Base-by-base conservation (phyloP, 2,329 filamentous ascomycete species). In the Cladophialophora bantiana region DNA sequence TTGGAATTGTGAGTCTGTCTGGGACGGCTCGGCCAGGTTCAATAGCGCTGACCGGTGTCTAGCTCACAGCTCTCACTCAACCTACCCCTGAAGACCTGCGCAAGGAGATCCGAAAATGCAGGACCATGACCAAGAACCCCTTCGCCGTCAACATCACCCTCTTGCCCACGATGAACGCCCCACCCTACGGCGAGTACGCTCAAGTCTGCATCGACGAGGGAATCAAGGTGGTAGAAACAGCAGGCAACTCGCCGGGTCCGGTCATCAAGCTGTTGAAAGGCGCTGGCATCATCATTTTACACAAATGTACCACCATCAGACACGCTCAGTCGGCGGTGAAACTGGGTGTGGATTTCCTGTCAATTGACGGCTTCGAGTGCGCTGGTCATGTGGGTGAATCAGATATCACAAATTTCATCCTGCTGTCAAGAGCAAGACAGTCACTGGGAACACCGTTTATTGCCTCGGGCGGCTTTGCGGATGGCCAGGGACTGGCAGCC, bases 331-430 rank as follows among this genome's bases (percentile, higher is more conserved):
- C 90, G 71, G 95, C 95, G 57, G 86, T 96, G 66, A 97, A 96
- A 81, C 88, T 98, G 45, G 95, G 95, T 70, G 95, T 97, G 4
- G 95, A 99, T 80, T 98, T 99, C 81, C 82, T 99, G 65, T 94
- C 90, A 72, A 98, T 99, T 74, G 95, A 99, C 77, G 95, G 95
- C 52, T 98, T 99, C 77, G 95, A 99, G 80, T 99, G 95, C 81
- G 95, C 93, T 52, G 95, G 88, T 15, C 83, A 85, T 68, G 83
- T 84, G 15, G 83, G 83, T 64, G 83, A 85, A 73, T 78, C 79
- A 66, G 83, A 85, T 66, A 84, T 84, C 62, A 84, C 83, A 42
- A 84, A 83, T 70, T 82, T 85, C 68, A 84, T 85, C 64, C 86
- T 99, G 20, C 86, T 98, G 59, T 90, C 88, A 78, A 86, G 91